Evolutionary conservation across 371 early-diverging fungal genomes (phyloP).

Genomic region (Mucor irregularis): DNA sequence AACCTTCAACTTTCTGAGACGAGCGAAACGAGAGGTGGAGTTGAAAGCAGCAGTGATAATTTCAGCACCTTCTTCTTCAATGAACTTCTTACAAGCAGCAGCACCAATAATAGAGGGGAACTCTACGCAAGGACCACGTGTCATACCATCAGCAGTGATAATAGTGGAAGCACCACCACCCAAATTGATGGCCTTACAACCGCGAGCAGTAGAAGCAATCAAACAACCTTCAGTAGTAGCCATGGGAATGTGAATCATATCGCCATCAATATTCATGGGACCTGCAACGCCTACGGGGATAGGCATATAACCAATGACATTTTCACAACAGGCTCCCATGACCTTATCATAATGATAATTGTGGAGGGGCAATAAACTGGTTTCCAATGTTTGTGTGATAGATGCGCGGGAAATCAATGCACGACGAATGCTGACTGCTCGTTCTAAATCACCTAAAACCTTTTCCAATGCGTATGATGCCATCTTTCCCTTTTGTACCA

Average conservation of each 20-base stretch:
- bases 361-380: slow-evolving; percentile 70
- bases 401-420: slow-evolving; percentile 74
- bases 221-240: slow-evolving; percentile 96
- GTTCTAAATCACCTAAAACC: slow-evolving; percentile 68
- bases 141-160: slow-evolving; percentile 90
- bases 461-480: slow-evolving; percentile 87
- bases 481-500: slow-evolving; percentile 74
- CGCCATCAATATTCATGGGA: slow-evolving; percentile 81
- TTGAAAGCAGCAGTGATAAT: slow-evolving; percentile 80
- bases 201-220: slow-evolving; percentile 95
- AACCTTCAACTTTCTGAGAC: slow-evolving; percentile 80
- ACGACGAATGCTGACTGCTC: slow-evolving; percentile 88
- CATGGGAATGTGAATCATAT: slow-evolving; percentile 87
- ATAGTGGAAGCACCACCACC: slow-evolving; percentile 89
- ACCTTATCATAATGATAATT: slow-evolving; percentile 90
- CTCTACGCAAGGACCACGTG: slow-evolving; percentile 92
- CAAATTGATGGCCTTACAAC: slow-evolving; percentile 93
- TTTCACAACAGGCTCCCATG: slow-evolving; percentile 94
- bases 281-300: slow-evolving; percentile 92
- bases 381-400: slow-evolving; percentile 64
- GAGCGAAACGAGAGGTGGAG: slow-evolving; percentile 89
- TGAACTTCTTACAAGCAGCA: slow-evolving; percentile 72
- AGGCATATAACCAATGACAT: slow-evolving; percentile 95
- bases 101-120: slow-evolving; percentile 76
- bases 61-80: slow-evolving; percentile 69